These are phyloP conservation scores for Paramecium biaurelia DNA, from an alignment of 73 alveolate genomes.

Conservation along the genomic window DNA sequence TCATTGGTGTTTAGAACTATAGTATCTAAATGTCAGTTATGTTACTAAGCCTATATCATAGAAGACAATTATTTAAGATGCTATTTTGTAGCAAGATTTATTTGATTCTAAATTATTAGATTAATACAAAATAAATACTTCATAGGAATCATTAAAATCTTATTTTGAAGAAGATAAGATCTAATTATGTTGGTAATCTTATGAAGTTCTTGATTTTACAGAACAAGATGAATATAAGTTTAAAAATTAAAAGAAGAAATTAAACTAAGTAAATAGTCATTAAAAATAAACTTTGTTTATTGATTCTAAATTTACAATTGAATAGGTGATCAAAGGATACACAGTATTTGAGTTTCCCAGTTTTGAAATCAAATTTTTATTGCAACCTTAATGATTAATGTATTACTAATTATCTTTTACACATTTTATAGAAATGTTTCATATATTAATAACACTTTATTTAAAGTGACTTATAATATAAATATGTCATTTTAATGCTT, in stretches of 20 bases:
- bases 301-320: not conserved
- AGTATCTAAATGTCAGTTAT: not conserved
- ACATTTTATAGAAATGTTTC: not conserved
- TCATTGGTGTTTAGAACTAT: constrained; percentile 36
- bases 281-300: not conserved
- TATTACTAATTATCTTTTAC: not conserved
- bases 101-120: not conserved
- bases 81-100: not conserved
- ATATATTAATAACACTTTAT: no score
- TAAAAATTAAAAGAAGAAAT: constrained; percentile 3
- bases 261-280: not conserved
- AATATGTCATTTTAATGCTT: not conserved
- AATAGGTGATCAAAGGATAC: constrained; percentile 24
- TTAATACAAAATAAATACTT: not conserved
- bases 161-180: not conserved
- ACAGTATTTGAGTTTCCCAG: constrained; percentile 48
- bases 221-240: constrained; percentile 46
- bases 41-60: constrained; percentile 25
- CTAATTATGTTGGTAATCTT: not conserved
- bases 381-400: not conserved
- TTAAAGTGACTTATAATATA: not conserved
- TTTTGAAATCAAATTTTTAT: not conserved
- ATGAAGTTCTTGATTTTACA: not conserved
- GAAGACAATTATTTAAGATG: not conserved
- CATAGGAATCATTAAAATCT: not conserved